Percentiles rank a stretch among this genome's conserved stretches.
phyloP scores from a whole-genome alignment of 257 asterid genomes.

The Scutellaria baicalensis region DNA sequence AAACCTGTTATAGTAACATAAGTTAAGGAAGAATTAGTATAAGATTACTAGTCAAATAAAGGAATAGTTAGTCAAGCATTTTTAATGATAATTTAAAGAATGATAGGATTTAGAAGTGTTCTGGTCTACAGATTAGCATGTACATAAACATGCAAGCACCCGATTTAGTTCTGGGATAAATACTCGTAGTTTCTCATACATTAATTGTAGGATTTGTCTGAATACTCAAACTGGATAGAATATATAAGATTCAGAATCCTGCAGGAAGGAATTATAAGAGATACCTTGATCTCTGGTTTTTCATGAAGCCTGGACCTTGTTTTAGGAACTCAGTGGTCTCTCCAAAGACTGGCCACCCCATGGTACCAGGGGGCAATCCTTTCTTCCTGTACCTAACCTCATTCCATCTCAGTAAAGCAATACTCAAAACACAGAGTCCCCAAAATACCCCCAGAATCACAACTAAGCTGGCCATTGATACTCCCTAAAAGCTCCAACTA shows the following conservation, averaged over 20 bases:
- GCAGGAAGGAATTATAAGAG: background rate
- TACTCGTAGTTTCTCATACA: background rate
- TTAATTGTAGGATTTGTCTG: background rate
- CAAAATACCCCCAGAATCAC: slow-evolving; percentile 44
- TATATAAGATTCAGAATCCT: background rate
- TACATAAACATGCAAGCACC: slow-evolving; percentile 22
- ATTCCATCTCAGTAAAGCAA: slow-evolving; percentile 84
- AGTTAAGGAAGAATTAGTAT: background rate
- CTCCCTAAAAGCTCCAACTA: slow-evolving; percentile 37
- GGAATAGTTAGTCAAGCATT: background rate
- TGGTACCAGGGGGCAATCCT: slow-evolving; percentile 93
- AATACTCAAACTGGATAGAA: background rate
- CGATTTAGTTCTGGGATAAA: background rate
- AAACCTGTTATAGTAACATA: slow-evolving; percentile 35
- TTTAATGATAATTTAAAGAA: background rate
- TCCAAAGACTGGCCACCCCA: slow-evolving; percentile 99
- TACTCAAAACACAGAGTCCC: slow-evolving; percentile 59
- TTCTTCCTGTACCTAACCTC: slow-evolving; percentile 69
- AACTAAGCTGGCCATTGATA: slow-evolving; percentile 66
- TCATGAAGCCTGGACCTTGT: slow-evolving; percentile 94
- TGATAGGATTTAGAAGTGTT: background rate
- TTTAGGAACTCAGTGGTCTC: slow-evolving; percentile 95
- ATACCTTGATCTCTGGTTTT: slow-evolving; percentile 86
- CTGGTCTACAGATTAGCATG: too few species aligned
- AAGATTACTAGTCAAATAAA: background rate